Percentiles rank a stretch among this genome's conserved stretches.
These are phyloP conservation scores for Kurtzmaniella cleridarum DNA, from an alignment of 805 yeast species.

Conservation along the genomic window DNA sequence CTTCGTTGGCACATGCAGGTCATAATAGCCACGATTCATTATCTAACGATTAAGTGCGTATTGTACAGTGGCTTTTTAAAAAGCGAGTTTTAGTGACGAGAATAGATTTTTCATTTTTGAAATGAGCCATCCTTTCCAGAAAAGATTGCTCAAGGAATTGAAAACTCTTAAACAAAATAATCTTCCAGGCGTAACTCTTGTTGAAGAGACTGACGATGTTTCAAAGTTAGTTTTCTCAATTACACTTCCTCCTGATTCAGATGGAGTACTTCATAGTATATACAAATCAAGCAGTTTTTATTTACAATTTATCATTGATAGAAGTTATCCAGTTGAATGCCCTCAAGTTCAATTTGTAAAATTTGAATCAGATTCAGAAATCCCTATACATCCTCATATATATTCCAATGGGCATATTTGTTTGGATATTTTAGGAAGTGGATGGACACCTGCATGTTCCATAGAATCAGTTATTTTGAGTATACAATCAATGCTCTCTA, in stretches of 20 bases:
- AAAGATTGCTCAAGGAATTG: slow-evolving; percentile 25
- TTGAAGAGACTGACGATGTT: slow-evolving; percentile 11
- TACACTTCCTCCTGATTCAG: slow-evolving; percentile 4
- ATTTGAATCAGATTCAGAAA: slow-evolving; percentile 8
- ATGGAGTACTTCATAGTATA: slow-evolving; percentile 6
- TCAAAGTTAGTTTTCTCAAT: slow-evolving; percentile 18
- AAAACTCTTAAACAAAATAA: slow-evolving; percentile 8
- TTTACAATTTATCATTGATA: slow-evolving; percentile 37
- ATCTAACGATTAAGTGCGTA: too few species aligned
- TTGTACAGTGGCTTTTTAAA: too few species aligned
- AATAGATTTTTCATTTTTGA: too few species aligned
- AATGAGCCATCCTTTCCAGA: slow-evolving; percentile 20
- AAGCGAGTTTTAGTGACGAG: too few species aligned
- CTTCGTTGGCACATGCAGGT: too few species aligned
- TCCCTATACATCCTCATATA: slow-evolving; percentile 72
- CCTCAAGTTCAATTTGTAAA: slow-evolving; percentile 53
- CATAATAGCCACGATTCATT: too few species aligned
- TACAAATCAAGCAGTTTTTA: slow-evolving; percentile 22
- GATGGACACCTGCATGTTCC: slow-evolving; percentile 63
- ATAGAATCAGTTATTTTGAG: slow-evolving; percentile 47
- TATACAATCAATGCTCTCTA: slow-evolving; percentile 58
- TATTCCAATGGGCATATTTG: slow-evolving; percentile 80
- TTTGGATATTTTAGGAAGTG: slow-evolving; percentile 56
- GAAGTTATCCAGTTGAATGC: slow-evolving; percentile 51
- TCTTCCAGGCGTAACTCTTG: slow-evolving; percentile 21